A percentile compares a stretch with the other conserved stretches of the same genome.
phyloP scores from a whole-genome alignment of 495 filamentous ascomycete genomes.

The Penicillium angulare region DNA sequence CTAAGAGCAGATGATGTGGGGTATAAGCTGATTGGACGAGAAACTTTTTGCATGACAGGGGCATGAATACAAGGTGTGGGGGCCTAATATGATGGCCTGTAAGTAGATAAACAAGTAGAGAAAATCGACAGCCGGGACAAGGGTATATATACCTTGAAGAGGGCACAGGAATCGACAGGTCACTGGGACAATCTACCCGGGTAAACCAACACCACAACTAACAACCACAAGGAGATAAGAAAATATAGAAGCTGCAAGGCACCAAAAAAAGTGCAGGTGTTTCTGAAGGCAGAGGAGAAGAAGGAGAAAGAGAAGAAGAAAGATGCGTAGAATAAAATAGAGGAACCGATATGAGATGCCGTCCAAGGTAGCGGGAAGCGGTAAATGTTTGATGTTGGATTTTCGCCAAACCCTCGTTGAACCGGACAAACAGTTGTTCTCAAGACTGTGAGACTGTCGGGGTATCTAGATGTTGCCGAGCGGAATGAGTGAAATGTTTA shows the following conservation, averaged over 20 bases:
- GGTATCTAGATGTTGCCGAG: too few species aligned
- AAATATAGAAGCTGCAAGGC: neutral
- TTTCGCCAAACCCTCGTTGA: too few species aligned
- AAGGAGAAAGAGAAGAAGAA: neutral
- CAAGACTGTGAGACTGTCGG: too few species aligned
- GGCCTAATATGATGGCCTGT: neutral
- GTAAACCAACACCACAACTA: neutral
- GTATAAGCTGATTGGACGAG: slow-evolving; percentile 22
- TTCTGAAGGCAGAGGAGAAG: neutral
- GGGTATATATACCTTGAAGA: slow-evolving; percentile 1
- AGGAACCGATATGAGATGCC: neutral
- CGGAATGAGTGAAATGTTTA: too few species aligned
- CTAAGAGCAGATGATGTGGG: slow-evolving; percentile 17
- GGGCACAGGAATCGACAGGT: neutral
- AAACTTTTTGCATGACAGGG: slow-evolving; percentile 21
- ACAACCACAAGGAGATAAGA: too few species aligned
- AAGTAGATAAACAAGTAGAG: neutral
- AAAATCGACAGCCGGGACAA: neutral
- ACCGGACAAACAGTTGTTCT: too few species aligned
- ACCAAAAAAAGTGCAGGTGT: neutral
- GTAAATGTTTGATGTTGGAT: too few species aligned
- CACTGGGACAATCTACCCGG: slow-evolving; percentile 1
- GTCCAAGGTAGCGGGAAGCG: too few species aligned
- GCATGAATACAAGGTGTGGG: slow-evolving; percentile 11
- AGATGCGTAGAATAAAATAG: too few species aligned